Percentiles rank a stretch among this genome's conserved stretches.
phyloP scores from a whole-genome alignment of 805 yeast species.

The Ogataea siamensis region DNA sequence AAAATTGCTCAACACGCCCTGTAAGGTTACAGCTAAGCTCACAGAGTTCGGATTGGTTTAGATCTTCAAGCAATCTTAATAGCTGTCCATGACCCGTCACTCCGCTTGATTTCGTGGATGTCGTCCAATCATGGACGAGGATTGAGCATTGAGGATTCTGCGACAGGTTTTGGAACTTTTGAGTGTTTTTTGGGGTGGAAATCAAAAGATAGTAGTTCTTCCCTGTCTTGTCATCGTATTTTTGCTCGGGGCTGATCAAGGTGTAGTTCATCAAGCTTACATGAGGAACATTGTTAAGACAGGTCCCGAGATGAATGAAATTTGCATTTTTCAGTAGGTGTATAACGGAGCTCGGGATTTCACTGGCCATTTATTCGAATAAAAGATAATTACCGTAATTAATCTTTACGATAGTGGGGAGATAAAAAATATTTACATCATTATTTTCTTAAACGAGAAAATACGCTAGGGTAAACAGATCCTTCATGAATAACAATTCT shows the following conservation, averaged over 20 bases:
- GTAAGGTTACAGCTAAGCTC: conserved; percentile 78
- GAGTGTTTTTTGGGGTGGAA: conserved; percentile 69
- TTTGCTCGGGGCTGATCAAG: conserved; percentile 46
- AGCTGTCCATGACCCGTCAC: conserved; percentile 30
- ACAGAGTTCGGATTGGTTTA: conserved; percentile 78
- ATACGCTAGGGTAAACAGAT: not conserved
- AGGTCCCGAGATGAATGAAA: conserved; percentile 83
- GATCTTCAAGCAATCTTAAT: conserved; percentile 61
- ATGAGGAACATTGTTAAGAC: conserved; percentile 66
- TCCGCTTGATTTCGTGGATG: conserved; percentile 33
- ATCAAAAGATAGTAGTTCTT: conserved; percentile 54
- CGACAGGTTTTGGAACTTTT: conserved; percentile 67
- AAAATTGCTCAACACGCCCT: conserved; percentile 60
- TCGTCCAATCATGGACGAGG: conserved; percentile 88
- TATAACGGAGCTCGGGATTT: conserved; percentile 36
- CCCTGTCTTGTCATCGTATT: conserved; percentile 23
- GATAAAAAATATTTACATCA: not conserved
- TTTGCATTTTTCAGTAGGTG: conserved; percentile 57
- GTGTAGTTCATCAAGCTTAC: conserved; percentile 91
- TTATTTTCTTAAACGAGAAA: not conserved
- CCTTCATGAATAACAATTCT: not conserved
- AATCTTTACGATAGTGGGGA: too few species aligned
- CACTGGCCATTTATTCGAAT: conserved; percentile 16
- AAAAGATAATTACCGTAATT: not conserved
- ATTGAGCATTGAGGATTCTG: conserved; percentile 77